Percentiles rank a stretch among this genome's conserved stretches.
Evolutionary conservation across 164 flowering plant genomes (phyloP).

Genomic region (Liriodendron chinense): DNA sequence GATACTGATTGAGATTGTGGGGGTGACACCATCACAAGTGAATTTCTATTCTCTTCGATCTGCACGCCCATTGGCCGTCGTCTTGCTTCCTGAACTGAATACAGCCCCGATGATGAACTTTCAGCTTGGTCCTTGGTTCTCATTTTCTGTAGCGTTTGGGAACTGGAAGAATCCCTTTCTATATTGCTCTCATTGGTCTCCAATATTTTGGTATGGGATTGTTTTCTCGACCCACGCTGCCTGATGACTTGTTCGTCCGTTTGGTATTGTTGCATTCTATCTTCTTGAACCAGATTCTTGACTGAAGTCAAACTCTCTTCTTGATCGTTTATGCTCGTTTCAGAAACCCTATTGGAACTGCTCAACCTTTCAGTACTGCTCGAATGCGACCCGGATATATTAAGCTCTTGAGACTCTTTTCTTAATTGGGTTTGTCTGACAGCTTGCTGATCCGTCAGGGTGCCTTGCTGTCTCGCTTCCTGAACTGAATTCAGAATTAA

Average conservation of each 20-base stretch:
- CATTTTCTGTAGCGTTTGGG: slow-evolving; percentile 20
- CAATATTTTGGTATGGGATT: slow-evolving; percentile 24
- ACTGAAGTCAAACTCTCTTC: slow-evolving; percentile 25
- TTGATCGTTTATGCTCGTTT: slow-evolving; percentile 28
- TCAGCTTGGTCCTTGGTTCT: background rate
- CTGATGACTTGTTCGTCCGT: slow-evolving; percentile 16
- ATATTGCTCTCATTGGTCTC: slow-evolving; percentile 16
- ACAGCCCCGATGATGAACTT: slow-evolving; percentile 1
- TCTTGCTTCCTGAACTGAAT: slow-evolving; percentile 22
- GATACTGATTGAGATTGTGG: slow-evolving; percentile 35
- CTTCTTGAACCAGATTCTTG: slow-evolving; percentile 24
- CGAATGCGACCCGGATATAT: slow-evolving; percentile 23
- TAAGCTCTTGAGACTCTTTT: slow-evolving; percentile 27
- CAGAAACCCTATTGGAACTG: slow-evolving; percentile 27
- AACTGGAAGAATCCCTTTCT: slow-evolving; percentile 28
- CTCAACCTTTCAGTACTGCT: slow-evolving; percentile 25
- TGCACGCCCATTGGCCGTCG: slow-evolving; percentile 16
- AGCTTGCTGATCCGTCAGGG: slow-evolving; percentile 20
- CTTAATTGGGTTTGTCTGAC: slow-evolving; percentile 15
- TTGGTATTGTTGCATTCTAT: slow-evolving; percentile 23
- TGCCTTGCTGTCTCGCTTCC: slow-evolving; percentile 23
- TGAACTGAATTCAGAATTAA: slow-evolving; percentile 19
- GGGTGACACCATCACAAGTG: slow-evolving; percentile 34
- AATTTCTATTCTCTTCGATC: slow-evolving; percentile 20
- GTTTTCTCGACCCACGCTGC: slow-evolving; percentile 21